These are phyloP conservation scores for Aspergillus pseudotamarii DNA, from an alignment of 2,329 filamentous ascomycete genomes.

Conservation along the genomic window DNA sequence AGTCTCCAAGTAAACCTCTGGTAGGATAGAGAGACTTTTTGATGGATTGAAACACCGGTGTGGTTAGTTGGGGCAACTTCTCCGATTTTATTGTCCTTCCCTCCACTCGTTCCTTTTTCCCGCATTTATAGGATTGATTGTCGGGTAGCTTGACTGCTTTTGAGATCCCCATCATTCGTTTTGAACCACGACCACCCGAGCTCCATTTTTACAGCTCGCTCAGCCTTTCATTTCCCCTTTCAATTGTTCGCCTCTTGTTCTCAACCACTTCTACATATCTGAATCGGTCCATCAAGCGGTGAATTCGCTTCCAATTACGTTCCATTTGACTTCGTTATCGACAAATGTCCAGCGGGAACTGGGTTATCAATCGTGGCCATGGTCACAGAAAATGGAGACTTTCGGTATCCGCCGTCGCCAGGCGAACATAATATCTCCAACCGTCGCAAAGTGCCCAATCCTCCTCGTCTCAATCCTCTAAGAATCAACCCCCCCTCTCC, in stretches of 20 bases:
- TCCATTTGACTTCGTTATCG: conserved; percentile 16
- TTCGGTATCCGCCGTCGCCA: conserved; percentile 36
- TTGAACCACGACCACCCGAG: conserved; percentile 1
- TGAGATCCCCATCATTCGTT: conserved; percentile 9
- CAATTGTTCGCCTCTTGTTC: not conserved
- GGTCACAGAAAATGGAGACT: conserved; percentile 46
- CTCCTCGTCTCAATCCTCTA: conserved; percentile 33
- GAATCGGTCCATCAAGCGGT: not conserved
- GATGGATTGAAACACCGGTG: conserved; percentile 18
- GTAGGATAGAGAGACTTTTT: conserved; percentile 32
- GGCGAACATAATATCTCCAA: conserved; percentile 35
- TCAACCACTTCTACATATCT: conserved; percentile 4
- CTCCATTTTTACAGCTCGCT: not conserved
- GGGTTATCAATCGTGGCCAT: conserved; percentile 44
- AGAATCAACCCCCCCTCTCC: conserved; percentile 31
- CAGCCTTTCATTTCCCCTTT: conserved; percentile 1
- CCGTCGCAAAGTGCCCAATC: conserved; percentile 34
- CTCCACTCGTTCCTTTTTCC: conserved; percentile 19
- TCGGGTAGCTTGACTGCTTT: conserved; percentile 16
- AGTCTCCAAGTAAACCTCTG: conserved; percentile 29
- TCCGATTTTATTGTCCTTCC: conserved; percentile 13
- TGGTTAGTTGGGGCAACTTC: conserved; percentile 16
- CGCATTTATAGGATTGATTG: conserved; percentile 6
- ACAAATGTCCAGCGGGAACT: conserved; percentile 47
- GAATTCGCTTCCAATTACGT: conserved; percentile 8